Conservation (phyloP, 2,329 filamentous ascomycete genomes). For the Sclerotinia spermophila region DNA sequence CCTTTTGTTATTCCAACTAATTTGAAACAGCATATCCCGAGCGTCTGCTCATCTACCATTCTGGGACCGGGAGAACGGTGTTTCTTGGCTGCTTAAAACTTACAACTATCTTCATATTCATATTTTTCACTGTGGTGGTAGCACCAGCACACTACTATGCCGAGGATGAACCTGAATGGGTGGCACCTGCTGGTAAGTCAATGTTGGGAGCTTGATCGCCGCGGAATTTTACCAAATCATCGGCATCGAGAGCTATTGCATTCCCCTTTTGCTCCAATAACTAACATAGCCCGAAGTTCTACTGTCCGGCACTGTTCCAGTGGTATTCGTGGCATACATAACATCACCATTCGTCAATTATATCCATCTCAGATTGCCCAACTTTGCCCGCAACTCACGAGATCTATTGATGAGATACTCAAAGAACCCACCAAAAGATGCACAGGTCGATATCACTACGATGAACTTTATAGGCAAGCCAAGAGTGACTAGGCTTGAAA, state of each 20-base stretch:
- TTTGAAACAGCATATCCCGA: conserved; percentile 48
- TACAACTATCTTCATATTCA: conserved; percentile 65
- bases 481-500: conserved; percentile 31
- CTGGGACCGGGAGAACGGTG: conserved; percentile 62
- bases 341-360: conserved; percentile 69
- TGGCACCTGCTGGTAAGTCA: conserved; percentile 29
- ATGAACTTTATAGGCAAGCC: conserved; percentile 42
- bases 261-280: background rate
- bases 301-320: conserved; percentile 59
- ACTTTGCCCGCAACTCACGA: conserved; percentile 59
- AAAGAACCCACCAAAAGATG: conserved; percentile 44
- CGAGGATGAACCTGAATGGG: conserved; percentile 33
- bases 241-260: background rate
- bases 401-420: conserved; percentile 51
- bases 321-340: conserved; percentile 60
- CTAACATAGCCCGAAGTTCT: conserved; percentile 44
- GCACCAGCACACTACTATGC: conserved; percentile 42
- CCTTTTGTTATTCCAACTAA: background rate
- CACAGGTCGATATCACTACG: conserved; percentile 40
- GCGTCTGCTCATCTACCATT: conserved; percentile 69
- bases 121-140: conserved; percentile 61
- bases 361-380: conserved; percentile 66
- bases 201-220: no score
- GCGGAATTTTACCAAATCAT: background rate
- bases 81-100: conserved; percentile 70